Base-by-base conservation (phyloP, 2,329 filamentous ascomycete species). In the Exophiala phaeomuriformis region DNA sequence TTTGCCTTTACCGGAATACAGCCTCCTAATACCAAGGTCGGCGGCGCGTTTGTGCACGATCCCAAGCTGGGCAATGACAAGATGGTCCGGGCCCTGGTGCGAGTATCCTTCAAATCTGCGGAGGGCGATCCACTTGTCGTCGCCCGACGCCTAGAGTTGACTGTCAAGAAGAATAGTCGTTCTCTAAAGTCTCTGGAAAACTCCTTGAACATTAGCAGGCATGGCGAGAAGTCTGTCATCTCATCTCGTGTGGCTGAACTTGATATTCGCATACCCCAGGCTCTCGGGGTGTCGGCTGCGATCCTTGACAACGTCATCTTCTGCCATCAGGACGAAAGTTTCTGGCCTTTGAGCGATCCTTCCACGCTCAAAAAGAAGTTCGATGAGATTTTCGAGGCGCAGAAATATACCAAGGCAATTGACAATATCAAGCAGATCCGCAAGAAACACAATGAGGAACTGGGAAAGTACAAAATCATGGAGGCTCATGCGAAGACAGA, bases 351-450 rank as follows among this genome's bases (percentile, higher is more conserved):
- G 78, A 94, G 89, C 66, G 88, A 95, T 64, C 89, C 93, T 0
- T 75, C 81, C 0, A 82, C 81, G 0, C 75, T 98, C 47, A 98
- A 98, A 71, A 94, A 94, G 69, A 86, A 84, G 49, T 98, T 98
- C 56, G 93, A 98, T 66, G 89, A 95, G 67, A 98, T 98, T 7
- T 98, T 98, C 62, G 93, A 97, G 71, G 93, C 93, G 1, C 77
- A 88, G 71, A 96, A 95, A 68, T 98, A 97, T 70, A 95, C 90
- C 33, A 96, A 95, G 66, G 93, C 90, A 12, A 95, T 98, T 56
- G 90, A 96, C 43, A 95, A 95, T 68, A 86, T 98, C 67, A 96
- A 95, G 66, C 69, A 83, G 6, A 76, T 97, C 47, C 80, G 85
- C 37, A 98, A 97, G 72, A 85, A 84, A 60, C 85, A 95, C 61